Conservation (phyloP, 2,329 filamentous ascomycete species). For the Xenosphaeropsis pyriputrescens region DNA sequence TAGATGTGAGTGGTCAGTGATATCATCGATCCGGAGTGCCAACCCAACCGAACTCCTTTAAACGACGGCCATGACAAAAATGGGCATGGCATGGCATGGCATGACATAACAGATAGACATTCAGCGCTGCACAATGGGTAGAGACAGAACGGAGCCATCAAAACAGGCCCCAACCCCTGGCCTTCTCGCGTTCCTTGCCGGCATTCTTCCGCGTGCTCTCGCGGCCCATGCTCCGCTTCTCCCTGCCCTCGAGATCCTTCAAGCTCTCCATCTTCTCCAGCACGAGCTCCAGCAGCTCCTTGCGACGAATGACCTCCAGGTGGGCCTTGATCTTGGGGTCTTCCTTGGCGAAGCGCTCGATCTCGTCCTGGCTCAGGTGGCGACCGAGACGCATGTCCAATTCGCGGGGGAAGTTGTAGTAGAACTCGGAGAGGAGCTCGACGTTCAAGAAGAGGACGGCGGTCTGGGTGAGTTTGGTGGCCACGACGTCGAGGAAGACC, state of each 20-base stretch:
- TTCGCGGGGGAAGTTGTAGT: constrained; percentile 92
- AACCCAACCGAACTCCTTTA: too few relatives aligned
- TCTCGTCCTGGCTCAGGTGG: constrained; percentile 61
- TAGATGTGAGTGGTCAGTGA: too few relatives aligned
- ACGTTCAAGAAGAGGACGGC: constrained; percentile 96
- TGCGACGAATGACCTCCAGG: constrained; percentile 80
- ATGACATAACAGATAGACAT: constrained; percentile 1
- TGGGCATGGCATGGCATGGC: not conserved
- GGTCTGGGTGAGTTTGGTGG: constrained; percentile 85
- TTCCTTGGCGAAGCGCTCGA: constrained; percentile 84
- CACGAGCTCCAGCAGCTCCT: constrained; percentile 85
- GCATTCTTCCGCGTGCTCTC: constrained; percentile 13
- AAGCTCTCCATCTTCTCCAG: constrained; percentile 92
- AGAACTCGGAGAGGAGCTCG: constrained; percentile 91
- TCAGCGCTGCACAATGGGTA: constrained; percentile 1
- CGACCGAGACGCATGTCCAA: constrained; percentile 77
- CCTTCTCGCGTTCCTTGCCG: constrained; percentile 5
- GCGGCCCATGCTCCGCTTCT: constrained; percentile 33
- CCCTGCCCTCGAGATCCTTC: constrained; percentile 65
- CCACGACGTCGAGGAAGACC: constrained; percentile 93
- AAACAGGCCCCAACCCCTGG: constrained; percentile 12
- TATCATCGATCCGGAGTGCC: too few relatives aligned
- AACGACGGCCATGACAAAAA: too few relatives aligned
- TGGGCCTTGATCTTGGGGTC: constrained; percentile 83
- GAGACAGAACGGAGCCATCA: constrained; percentile 3